These are phyloP conservation scores for Miscanthus lutarioriparius DNA, from an alignment of 176 grass and related monocot species.

Conservation along the genomic window DNA sequence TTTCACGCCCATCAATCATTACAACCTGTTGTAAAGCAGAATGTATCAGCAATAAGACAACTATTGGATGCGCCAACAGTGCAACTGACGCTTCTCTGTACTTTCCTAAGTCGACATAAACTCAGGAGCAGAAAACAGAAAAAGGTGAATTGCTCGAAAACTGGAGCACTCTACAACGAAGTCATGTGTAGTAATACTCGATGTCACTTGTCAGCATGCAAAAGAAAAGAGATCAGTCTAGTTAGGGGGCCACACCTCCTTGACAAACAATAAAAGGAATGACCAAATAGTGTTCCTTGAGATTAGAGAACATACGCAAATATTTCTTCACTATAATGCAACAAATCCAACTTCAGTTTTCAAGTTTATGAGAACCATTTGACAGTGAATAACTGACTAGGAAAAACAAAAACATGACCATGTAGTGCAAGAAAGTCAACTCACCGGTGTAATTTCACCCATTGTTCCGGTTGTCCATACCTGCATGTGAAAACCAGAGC, in stretches of 20 bases:
- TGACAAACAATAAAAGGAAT: constrained; percentile 14
- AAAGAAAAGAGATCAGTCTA: not conserved
- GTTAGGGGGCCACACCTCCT: not conserved
- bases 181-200: not conserved
- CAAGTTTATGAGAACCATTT: not conserved
- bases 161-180: not conserved
- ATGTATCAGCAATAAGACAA: constrained; percentile 20
- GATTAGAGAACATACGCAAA: not conserved
- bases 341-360: constrained; percentile 8
- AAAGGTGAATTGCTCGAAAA: constrained; percentile 3
- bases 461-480: constrained; percentile 99
- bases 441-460: constrained; percentile 96
- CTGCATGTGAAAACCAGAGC: constrained; percentile 47
- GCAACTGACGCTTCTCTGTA: not conserved
- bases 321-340: not conserved
- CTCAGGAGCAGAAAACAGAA: not conserved
- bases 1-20: constrained; percentile 74
- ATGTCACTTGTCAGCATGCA: not conserved
- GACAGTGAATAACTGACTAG: not conserved
- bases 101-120: not conserved
- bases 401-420: not conserved
- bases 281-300: not conserved
- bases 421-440: constrained; percentile 9
- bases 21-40: constrained; percentile 58
- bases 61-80: not conserved